phyloP scores from a whole-genome alignment of 495 filamentous ascomycete species.

The Haplographium delicatum region DNA sequence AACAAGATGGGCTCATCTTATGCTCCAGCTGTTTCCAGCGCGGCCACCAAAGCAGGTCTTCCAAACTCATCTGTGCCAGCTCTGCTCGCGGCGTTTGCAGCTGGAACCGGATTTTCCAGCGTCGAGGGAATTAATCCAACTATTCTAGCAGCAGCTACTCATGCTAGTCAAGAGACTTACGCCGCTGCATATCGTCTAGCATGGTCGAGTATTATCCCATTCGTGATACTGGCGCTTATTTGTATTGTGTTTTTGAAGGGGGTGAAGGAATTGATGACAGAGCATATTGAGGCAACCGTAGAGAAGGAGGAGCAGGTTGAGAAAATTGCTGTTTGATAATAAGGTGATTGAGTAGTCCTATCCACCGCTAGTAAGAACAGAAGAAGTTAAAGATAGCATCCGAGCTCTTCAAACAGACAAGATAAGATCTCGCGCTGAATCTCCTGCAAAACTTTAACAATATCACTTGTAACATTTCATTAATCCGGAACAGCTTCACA shows the following conservation, averaged over 20 bases:
- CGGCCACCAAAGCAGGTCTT: slow-evolving; percentile 38
- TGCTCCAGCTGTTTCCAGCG: slow-evolving; percentile 29
- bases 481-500: too few relatives aligned
- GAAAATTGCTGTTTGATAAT: slow-evolving; percentile 6
- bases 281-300: slow-evolving; percentile 43
- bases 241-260: slow-evolving; percentile 40
- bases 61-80: slow-evolving; percentile 32
- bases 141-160: slow-evolving; percentile 33
- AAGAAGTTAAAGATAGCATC: too few relatives aligned
- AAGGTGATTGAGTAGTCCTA: too few relatives aligned
- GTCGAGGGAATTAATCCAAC: slow-evolving; percentile 32
- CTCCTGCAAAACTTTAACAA: too few relatives aligned
- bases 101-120: slow-evolving; percentile 23
- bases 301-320: slow-evolving; percentile 26
- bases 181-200: slow-evolving; percentile 41
- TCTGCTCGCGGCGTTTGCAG: slow-evolving; percentile 32
- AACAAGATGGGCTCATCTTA: slow-evolving; percentile 37
- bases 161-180: slow-evolving; percentile 38
- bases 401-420: too few relatives aligned
- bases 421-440: too few relatives aligned
- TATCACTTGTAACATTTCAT: too few relatives aligned
- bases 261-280: slow-evolving; percentile 47
- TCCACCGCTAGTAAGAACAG: too few relatives aligned
- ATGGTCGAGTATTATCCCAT: slow-evolving; percentile 49
- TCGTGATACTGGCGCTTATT: slow-evolving; percentile 44